Percentiles rank a stretch among this genome's conserved stretches.
phyloP scores from a whole-genome alignment of 2,329 filamentous ascomycete species.

The Aspergillus brunneoviolaceus region DNA sequence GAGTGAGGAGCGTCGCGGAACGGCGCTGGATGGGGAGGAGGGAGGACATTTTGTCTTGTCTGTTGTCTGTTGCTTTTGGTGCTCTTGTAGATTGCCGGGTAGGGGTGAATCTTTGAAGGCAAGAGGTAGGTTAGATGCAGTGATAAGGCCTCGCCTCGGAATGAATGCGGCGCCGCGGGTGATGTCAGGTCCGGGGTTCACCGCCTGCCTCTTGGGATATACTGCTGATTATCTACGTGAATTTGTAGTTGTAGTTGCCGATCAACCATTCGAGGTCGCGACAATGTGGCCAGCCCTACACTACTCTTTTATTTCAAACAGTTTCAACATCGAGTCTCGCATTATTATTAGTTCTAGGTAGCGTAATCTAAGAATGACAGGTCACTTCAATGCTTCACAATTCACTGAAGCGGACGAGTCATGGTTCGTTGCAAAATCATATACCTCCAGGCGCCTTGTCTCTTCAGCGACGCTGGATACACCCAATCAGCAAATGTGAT shows the following conservation, averaged over 20 bases:
- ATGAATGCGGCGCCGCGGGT: background rate
- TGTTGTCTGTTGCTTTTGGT: background rate
- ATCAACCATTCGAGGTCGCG: no score
- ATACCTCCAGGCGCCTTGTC: conserved; percentile 14
- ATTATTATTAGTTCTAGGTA: conserved; percentile 28
- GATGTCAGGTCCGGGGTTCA: background rate
- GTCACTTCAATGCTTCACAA: conserved; percentile 16
- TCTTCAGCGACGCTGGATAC: conserved; percentile 5
- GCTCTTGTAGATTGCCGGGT: no score
- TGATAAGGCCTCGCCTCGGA: background rate
- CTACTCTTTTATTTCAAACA: background rate
- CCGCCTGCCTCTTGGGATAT: background rate
- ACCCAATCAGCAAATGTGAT: conserved; percentile 2
- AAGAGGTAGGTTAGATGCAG: no score
- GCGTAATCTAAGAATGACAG: conserved; percentile 21
- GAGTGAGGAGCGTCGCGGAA: conserved; percentile 8
- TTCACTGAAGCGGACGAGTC: conserved; percentile 11
- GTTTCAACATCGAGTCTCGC: background rate
- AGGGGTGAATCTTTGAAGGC: no score
- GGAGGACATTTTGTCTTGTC: conserved; percentile 12
- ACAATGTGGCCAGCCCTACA: no score
- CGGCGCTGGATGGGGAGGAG: conserved; percentile 3
- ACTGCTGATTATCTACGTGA: background rate
- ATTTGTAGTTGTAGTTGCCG: no score
- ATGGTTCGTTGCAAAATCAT: conserved; percentile 23